These are phyloP conservation scores for Brettanomyces bruxellensis DNA, from an alignment of 805 yeast genomes.

Conservation along the genomic window DNA sequence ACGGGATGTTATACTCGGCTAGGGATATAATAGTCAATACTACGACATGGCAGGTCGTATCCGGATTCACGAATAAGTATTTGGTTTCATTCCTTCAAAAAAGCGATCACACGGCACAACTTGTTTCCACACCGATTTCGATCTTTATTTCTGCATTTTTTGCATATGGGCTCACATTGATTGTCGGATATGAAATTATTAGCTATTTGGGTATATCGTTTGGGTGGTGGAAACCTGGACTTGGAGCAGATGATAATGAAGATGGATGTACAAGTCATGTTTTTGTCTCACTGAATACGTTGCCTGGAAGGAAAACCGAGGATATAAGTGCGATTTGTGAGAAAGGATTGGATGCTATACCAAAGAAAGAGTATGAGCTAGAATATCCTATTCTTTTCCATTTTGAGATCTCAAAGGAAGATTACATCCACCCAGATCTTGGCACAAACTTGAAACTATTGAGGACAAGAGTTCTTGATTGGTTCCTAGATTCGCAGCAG, in stretches of 20 bases:
- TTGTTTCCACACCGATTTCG: constrained; percentile 16
- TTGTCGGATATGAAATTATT: constrained; percentile 17
- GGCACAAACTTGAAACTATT: constrained; percentile 64
- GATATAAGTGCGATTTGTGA: constrained; percentile 5
- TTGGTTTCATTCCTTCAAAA: constrained; percentile 8
- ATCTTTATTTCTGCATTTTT: constrained; percentile 18
- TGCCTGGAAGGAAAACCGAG: constrained; percentile 6
- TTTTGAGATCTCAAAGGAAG: constrained; percentile 77
- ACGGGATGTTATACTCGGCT: neutral
- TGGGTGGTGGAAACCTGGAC: constrained; percentile 22
- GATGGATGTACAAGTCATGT: constrained; percentile 78
- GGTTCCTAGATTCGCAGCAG: constrained; percentile 39
- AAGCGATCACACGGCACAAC: constrained; percentile 14
- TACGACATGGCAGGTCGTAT: neutral
- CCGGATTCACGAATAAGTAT: constrained; percentile 5
- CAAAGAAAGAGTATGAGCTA: constrained; percentile 11
- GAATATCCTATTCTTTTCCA: constrained; percentile 44
- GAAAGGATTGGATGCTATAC: constrained; percentile 2
- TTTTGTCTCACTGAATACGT: constrained; percentile 42
- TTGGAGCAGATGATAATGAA: constrained; percentile 50
- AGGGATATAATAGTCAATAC: neutral
- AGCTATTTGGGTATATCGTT: constrained; percentile 16
- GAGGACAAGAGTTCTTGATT: constrained; percentile 43
- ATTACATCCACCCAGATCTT: constrained; percentile 59
- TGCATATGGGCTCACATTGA: constrained; percentile 12